These are phyloP conservation scores for Exophiala oligosperma DNA, from an alignment of 2,329 filamentous ascomycete species.

Conservation along the genomic window DNA sequence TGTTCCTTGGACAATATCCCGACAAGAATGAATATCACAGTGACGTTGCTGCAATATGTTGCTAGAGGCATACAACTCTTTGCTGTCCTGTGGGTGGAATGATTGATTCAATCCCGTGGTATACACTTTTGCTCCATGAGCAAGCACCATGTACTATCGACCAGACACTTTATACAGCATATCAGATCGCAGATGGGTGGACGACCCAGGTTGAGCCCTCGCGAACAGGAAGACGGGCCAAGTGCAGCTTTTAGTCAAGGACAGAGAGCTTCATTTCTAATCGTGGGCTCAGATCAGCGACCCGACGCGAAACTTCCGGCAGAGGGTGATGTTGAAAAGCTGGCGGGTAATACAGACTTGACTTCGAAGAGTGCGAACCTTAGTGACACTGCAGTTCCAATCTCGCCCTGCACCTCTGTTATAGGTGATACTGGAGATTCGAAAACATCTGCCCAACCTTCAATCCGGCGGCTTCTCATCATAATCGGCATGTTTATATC, in stretches of 20 bases:
- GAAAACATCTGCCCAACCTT: background rate
- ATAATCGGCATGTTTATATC: slow-evolving; percentile 42
- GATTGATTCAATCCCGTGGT: too few species aligned
- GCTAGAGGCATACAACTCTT: too few species aligned
- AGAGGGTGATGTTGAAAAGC: slow-evolving; percentile 41
- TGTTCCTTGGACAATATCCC: too few species aligned
- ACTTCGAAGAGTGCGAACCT: too few species aligned
- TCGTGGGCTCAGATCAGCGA: background rate
- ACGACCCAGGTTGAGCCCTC: background rate
- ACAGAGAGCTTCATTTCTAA: background rate
- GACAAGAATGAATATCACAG: too few species aligned
- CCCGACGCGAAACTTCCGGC: slow-evolving; percentile 45
- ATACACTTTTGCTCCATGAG: too few species aligned
- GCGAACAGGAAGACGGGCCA: background rate
- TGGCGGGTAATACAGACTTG: slow-evolving; percentile 23
- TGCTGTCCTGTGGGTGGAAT: too few species aligned
- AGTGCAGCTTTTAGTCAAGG: background rate
- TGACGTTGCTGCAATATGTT: too few species aligned
- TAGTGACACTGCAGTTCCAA: background rate
- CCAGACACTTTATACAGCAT: too few species aligned
- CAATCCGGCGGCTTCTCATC: slow-evolving; percentile 38
- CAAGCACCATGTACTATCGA: too few species aligned
- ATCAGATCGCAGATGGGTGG: too few species aligned
- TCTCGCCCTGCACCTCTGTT: background rate
- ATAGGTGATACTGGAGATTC: background rate